phyloP scores from a whole-genome alignment of 768 basidiomycete genomes.

The Phanerodontia chrysosporium region DNA sequence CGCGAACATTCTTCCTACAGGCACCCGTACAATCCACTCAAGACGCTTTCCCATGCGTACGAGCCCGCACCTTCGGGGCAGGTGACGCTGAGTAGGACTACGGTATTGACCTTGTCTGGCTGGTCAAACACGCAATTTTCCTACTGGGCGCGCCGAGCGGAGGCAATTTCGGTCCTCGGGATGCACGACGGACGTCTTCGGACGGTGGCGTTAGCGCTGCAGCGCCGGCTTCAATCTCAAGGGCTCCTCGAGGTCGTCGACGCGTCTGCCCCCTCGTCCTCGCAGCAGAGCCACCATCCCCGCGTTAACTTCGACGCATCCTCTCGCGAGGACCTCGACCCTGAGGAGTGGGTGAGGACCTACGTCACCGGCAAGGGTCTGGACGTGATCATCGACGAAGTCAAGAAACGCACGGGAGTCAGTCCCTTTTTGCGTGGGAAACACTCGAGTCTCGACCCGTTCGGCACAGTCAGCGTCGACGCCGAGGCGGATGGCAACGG shows the following conservation, averaged over 20 bases:
- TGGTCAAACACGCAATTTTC: constrained; percentile 54
- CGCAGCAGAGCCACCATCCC: constrained; percentile 11
- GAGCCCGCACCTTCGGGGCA: constrained; percentile 35
- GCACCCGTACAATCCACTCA: constrained; percentile 51
- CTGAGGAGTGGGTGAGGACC: constrained; percentile 15
- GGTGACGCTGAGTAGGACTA: constrained; percentile 44
- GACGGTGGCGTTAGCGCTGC: constrained; percentile 37
- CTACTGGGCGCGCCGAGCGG: constrained; percentile 49
- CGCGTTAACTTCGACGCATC: constrained; percentile 8
- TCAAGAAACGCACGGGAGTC: constrained; percentile 43
- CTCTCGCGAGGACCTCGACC: constrained; percentile 12
- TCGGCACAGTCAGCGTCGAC: constrained; percentile 36
- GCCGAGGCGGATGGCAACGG: constrained; percentile 27
- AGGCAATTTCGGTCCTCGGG: constrained; percentile 45
- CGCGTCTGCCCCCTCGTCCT: constrained; percentile 17
- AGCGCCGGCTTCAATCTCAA: constrained; percentile 34
- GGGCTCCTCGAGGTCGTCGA: constrained; percentile 21
- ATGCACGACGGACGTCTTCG: constrained; percentile 36
- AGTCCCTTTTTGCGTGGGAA: constrained; percentile 49
- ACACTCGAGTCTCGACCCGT: constrained; percentile 47
- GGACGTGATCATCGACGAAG: constrained; percentile 43
- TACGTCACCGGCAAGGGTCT: constrained; percentile 46
- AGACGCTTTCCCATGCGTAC: constrained; percentile 40
- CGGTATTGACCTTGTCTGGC: constrained; percentile 43
- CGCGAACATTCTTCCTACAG: constrained; percentile 18